Base-by-base conservation (phyloP, 2,329 filamentous ascomycete genomes). In the Trichoderma sp. region DNA sequence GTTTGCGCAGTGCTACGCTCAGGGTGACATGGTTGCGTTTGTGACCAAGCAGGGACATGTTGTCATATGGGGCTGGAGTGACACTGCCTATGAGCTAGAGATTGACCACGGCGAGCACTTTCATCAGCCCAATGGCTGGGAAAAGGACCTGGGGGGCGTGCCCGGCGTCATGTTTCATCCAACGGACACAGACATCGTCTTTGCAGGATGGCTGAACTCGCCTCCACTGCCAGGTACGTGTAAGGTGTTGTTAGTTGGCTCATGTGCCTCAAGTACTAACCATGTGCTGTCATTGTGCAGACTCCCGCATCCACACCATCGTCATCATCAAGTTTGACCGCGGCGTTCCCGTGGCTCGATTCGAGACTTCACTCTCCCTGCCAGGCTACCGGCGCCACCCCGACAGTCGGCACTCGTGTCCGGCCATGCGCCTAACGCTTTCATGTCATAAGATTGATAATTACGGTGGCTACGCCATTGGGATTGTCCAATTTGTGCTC, bases 101-200 rank as follows among this genome's bases (percentile, higher is more conserved):
- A 53, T 73, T 30, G 70, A 73, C 24, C 56, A 72, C 3, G 30
- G 36, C 7, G 56, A 70, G 8, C 14, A 75, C 5, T 26, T 73
- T 11, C 57, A 32, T 7, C 9, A 24, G 14, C 74, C 64, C n/a
- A 4, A 60, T 7, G 64, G 67, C 3, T 70, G 57, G 11, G 26
- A 62, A 14, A 58, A 34, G 3, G 65, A 73, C 30, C 43, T 71
- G 32, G 72, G 71, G 28, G 72, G 70, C 9, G 57, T 75, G 2
- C 76, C 77, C 15, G 75, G 73, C 6, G 56, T 78, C 11, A 63
- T 78, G 14, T 72, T 74, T 11, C 76, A 78, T 28, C 73, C 77
- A 4, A 74, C 72, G 12, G 60, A 75, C 8, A 58, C 70, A 3
- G 72, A 75, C n/a, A 64, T 74, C 4, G 61, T 73, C 4, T 78